A percentile compares a stretch with the other conserved stretches of the same genome.
phyloP scores from a whole-genome alignment of 108 stramenopile species.

The Discostella pseudostelligera region DNA sequence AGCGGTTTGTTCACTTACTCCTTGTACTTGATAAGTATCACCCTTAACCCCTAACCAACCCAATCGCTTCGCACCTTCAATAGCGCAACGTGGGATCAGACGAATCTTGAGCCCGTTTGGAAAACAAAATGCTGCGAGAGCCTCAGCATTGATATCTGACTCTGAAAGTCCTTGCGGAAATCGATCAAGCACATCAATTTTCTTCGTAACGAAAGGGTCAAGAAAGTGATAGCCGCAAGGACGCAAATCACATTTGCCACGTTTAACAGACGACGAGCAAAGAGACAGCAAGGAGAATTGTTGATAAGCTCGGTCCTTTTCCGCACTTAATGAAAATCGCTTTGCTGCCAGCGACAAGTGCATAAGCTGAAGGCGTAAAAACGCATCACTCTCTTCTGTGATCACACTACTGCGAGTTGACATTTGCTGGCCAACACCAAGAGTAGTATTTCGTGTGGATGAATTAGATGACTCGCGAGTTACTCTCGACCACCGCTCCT shows the following conservation, averaged over 20 bases:
- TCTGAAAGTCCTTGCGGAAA: slow-evolving; percentile 26
- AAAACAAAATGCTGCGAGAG: slow-evolving; percentile 55
- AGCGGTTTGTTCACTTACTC: slow-evolving; percentile 20
- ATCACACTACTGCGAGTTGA: slow-evolving; percentile 9
- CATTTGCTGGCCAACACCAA: slow-evolving; percentile 14
- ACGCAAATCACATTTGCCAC: slow-evolving; percentile 25
- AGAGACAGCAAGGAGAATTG: slow-evolving; percentile 46
- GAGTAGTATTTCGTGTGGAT: slow-evolving; percentile 44
- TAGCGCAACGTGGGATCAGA: slow-evolving; percentile 39
- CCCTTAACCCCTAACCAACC: slow-evolving; percentile 46
- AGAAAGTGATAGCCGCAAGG: slow-evolving; percentile 35
- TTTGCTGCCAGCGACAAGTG: slow-evolving; percentile 45
- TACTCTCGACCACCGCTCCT: slow-evolving; percentile 43
- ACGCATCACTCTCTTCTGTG: slow-evolving; percentile 32
- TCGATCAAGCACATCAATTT: slow-evolving; percentile 39
- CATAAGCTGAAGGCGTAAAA: slow-evolving; percentile 43
- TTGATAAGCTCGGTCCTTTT: slow-evolving; percentile 37
- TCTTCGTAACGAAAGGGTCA: slow-evolving; percentile 45
- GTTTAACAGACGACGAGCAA: slow-evolving; percentile 18
- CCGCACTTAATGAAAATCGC: slow-evolving; percentile 7
- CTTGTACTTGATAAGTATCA: slow-evolving; percentile 48
- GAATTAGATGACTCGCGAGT: slow-evolving; percentile 19
- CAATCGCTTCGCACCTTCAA: slow-evolving; percentile 45
- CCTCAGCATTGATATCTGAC: slow-evolving; percentile 46
- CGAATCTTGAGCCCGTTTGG: slow-evolving; percentile 50